Base-by-base conservation (phyloP, 1,284 basidiomycete species). In the Apiotrichum porosum region DNA sequence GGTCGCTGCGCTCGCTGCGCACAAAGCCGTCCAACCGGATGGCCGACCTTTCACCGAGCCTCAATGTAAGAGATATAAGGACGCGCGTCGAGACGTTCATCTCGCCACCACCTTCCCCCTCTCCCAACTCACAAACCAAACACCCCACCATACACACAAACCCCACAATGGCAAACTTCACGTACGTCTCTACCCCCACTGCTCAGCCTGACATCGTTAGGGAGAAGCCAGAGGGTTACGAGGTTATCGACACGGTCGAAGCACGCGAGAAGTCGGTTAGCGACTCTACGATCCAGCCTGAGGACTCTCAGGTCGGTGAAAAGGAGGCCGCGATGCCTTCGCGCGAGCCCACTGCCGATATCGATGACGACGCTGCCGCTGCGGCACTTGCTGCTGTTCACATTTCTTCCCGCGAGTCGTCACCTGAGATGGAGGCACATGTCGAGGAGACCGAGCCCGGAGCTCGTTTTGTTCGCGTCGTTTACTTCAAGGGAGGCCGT, bases 191-290 rank as follows among this genome's bases (percentile, higher is more conserved):
- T 31, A 26, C 12, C 31, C 14, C 22, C 23, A 21, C 21, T 10
- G 31, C 18, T 19, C 22, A 38, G 19, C 37, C 44, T 40, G 53
- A 55, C 37, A 53, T 42, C 48, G 53, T 55, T 19, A 47, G 43
- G 19, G 56, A 55, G 33, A 55, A 55, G 42, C 32, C 40, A 4
- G 33, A 34, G 6, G 54, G 54, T 22, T 48, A 23, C 37, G 57
- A 48, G n/a, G 36, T 40, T 18, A 33, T 41, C 21, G 43, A 31
- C 3, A 10, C 24, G 6, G 18, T 1, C 28, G 18, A 12, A 1
- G 34, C 33, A 23, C 37, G 23, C 22, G 37, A 15, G 23, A 37
- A n/a, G 35, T 21, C 18, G 18, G 23, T 37, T 9, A 12, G 8
- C 26, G 26, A 6, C 26, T 28, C 26, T 28, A 28, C 26, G 26